These are phyloP conservation scores for Fraxinus albicans DNA, from an alignment of 305 asterid genomes.

Conservation along the genomic window DNA sequence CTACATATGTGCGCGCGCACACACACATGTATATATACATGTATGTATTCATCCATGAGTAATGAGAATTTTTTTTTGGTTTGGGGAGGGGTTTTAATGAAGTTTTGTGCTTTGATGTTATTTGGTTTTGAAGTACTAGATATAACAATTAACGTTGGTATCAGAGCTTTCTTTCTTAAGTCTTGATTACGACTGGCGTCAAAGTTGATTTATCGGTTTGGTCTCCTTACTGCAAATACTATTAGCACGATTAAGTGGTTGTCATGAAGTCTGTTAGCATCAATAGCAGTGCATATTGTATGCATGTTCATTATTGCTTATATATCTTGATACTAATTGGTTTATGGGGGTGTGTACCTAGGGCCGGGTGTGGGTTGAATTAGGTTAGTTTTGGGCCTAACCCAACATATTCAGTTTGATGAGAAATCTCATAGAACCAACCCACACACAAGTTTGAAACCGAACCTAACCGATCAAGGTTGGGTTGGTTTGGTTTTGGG, in stretches of 20 bases:
- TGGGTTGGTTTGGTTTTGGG: not conserved
- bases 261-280: not conserved
- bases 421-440: not conserved
- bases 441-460: not conserved
- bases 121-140: not conserved
- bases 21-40: too few species aligned
- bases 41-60: too few species aligned
- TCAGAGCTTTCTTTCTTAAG: not conserved
- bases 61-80: too few species aligned
- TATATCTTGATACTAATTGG: not conserved
- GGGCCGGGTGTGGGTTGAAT: not conserved
- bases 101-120: too few species aligned
- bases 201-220: too few species aligned
- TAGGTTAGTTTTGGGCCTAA: not conserved
- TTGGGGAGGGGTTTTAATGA: too few species aligned
- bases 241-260: not conserved
- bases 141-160: not conserved
- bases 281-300: not conserved
- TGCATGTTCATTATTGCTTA: not conserved
- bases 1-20: too few species aligned
- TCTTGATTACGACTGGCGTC: not conserved
- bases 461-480: not conserved
- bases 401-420: too few species aligned
- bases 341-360: not conserved
- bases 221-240: not conserved